These are phyloP conservation scores for Sporobolomyces roseus DNA, from an alignment of 768 basidiomycete species.

Conservation along the genomic window DNA sequence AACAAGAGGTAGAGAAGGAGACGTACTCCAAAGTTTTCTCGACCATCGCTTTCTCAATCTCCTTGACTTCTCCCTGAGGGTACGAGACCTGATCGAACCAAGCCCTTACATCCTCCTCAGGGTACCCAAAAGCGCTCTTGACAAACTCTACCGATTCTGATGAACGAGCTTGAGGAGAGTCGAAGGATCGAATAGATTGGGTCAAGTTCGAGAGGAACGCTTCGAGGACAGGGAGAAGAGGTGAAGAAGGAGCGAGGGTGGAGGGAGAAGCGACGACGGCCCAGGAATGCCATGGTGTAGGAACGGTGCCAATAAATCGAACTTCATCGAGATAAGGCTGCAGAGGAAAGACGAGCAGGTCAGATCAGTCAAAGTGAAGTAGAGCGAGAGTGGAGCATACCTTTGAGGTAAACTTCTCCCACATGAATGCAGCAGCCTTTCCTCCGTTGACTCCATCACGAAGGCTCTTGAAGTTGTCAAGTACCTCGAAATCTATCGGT, in stretches of 20 bases:
- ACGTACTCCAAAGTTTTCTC: slow-evolving; percentile 41
- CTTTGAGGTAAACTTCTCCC: slow-evolving; percentile 65
- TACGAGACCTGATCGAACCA: slow-evolving; percentile 44
- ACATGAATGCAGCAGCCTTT: slow-evolving; percentile 70
- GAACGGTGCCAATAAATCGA: slow-evolving; percentile 46
- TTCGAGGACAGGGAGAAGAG: slow-evolving; percentile 46
- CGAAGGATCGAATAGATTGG: slow-evolving; percentile 63
- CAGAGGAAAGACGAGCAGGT: not conserved
- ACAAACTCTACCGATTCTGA: slow-evolving; percentile 70
- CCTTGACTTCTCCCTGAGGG: slow-evolving; percentile 33
- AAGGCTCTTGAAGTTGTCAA: slow-evolving; percentile 69
- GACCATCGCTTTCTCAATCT: slow-evolving; percentile 34
- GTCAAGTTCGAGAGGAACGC: slow-evolving; percentile 66
- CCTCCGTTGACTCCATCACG: slow-evolving; percentile 83
- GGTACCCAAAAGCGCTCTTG: slow-evolving; percentile 71
- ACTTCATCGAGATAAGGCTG: slow-evolving; percentile 34
- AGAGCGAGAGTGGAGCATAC: slow-evolving; percentile 49
- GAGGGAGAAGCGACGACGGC: slow-evolving; percentile 60
- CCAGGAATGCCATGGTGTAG: slow-evolving; percentile 98
- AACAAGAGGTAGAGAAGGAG: too few relatives aligned
- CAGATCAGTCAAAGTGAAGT: slow-evolving; percentile 66
- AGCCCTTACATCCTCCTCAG: slow-evolving; percentile 71
- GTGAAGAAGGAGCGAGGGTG: slow-evolving; percentile 12
- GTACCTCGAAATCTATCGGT: slow-evolving; percentile 56
- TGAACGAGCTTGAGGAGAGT: slow-evolving; percentile 54